Conservation (phyloP, 2,329 filamentous ascomycete species). For the Periconia macrospinosa region DNA sequence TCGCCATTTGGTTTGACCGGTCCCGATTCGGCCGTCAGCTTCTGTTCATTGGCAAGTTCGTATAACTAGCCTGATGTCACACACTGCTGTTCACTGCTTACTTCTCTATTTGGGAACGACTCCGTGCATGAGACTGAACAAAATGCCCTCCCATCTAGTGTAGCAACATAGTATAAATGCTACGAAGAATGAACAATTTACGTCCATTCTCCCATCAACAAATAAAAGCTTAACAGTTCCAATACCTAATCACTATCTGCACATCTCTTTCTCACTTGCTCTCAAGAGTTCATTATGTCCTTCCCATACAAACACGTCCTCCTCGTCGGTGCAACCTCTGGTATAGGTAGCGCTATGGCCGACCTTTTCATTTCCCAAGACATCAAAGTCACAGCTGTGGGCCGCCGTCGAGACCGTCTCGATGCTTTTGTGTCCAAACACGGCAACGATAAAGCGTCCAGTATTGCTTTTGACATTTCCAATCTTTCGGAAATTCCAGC, state of each 20-base stretch:
- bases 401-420: constrained; percentile 56
- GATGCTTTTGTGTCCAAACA: constrained; percentile 52
- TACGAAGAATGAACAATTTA: neutral
- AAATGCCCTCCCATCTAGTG: neutral
- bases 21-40: too few relatives aligned
- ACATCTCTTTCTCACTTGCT: too few relatives aligned
- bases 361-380: constrained; percentile 52
- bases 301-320: constrained; percentile 61
- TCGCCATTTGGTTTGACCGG: neutral
- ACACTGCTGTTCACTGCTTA: neutral
- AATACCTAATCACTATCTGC: neutral
- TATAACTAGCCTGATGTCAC: neutral
- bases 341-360: constrained; percentile 56
- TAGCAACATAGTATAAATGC: neutral
- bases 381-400: constrained; percentile 58
- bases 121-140: neutral
- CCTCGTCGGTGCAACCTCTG: constrained; percentile 58
- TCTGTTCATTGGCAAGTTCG: neutral
- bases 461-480: constrained; percentile 52
- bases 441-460: constrained; percentile 46
- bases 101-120: neutral
- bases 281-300: constrained; percentile 42
- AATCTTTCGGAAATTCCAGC: constrained; percentile 46
- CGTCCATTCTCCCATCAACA: neutral
- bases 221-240: neutral